These are phyloP conservation scores for Aspergillus calidoustus DNA, from an alignment of 2,329 filamentous ascomycete species.

Conservation along the genomic window DNA sequence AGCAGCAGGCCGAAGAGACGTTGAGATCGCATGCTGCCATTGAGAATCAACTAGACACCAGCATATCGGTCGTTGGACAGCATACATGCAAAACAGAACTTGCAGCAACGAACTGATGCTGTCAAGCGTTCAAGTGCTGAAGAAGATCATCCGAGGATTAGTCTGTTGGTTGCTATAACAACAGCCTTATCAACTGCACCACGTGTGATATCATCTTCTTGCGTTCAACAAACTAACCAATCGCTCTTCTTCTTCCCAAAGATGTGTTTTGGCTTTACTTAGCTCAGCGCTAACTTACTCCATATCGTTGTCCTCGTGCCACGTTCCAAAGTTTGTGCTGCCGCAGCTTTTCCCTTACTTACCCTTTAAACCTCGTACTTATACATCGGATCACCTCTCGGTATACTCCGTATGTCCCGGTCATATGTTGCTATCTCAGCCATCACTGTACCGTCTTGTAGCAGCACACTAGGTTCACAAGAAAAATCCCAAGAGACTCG, in stretches of 20 bases:
- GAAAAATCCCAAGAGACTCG: conserved; percentile 54
- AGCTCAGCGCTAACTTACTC: neutral
- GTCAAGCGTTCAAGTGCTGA: neutral
- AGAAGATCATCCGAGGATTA: neutral
- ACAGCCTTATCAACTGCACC: neutral
- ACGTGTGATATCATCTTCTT: neutral
- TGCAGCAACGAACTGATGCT: neutral
- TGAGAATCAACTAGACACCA: conserved; percentile 22
- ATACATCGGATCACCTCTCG: too few relatives aligned
- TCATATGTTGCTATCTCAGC: neutral
- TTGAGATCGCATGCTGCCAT: conserved; percentile 46
- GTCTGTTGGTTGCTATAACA: neutral
- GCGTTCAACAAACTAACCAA: neutral
- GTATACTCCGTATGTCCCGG: too few relatives aligned
- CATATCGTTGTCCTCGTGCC: too few relatives aligned
- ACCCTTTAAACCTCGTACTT: too few relatives aligned
- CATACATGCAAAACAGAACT: neutral
- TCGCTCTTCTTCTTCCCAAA: neutral
- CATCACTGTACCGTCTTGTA: conserved; percentile 21
- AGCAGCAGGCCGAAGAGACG: conserved; percentile 39
- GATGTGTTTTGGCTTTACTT: neutral
- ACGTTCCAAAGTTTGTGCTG: neutral
- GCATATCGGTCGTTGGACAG: neutral
- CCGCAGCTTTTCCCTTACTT: too few relatives aligned
- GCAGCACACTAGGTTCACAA: conserved; percentile 46